A percentile compares a stretch with the other conserved stretches of the same genome.
Conservation (phyloP, 352 stramenopile genomes). For the Saprolegnia diclina region DNA sequence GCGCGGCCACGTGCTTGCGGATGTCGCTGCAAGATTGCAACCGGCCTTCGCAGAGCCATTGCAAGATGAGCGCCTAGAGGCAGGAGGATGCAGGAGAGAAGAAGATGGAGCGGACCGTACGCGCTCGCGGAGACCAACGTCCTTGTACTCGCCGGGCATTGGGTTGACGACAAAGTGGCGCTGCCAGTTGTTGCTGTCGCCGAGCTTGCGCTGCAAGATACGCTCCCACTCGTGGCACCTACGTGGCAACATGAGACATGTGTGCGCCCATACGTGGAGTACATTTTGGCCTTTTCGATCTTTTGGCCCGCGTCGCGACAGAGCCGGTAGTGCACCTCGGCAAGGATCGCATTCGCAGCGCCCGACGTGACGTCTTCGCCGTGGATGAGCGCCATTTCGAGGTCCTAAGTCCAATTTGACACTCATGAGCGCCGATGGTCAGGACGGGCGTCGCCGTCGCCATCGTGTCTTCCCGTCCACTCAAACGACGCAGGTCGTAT, state of each 20-base stretch:
- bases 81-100: not conserved
- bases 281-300: conserved; percentile 25
- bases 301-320: conserved; percentile 15
- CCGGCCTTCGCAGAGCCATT: conserved; percentile 80
- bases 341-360: conserved; percentile 5
- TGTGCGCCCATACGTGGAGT: not conserved
- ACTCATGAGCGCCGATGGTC: not conserved
- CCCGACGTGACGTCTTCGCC: not conserved
- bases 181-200: conserved; percentile 55
- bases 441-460: not conserved
- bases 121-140: conserved; percentile 51
- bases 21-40: conserved; percentile 70
- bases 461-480: not conserved
- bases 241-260: not conserved
- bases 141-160: conserved; percentile 50
- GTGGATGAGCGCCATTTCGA: conserved; percentile 23
- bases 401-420: not conserved
- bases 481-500: not conserved
- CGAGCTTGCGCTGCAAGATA: conserved; percentile 59
- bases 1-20: conserved; percentile 54
- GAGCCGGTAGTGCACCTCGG: conserved; percentile 14
- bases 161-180: conserved; percentile 61
- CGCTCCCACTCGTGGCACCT: conserved; percentile 83
- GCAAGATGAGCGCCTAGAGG: conserved; percentile 61
- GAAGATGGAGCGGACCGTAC: conserved; percentile 32